Evolutionary conservation across 352 stramenopile species (phyloP), one percentile per base, ranked within the genome.

Genomic region (Globisporangium lucens): DNA sequence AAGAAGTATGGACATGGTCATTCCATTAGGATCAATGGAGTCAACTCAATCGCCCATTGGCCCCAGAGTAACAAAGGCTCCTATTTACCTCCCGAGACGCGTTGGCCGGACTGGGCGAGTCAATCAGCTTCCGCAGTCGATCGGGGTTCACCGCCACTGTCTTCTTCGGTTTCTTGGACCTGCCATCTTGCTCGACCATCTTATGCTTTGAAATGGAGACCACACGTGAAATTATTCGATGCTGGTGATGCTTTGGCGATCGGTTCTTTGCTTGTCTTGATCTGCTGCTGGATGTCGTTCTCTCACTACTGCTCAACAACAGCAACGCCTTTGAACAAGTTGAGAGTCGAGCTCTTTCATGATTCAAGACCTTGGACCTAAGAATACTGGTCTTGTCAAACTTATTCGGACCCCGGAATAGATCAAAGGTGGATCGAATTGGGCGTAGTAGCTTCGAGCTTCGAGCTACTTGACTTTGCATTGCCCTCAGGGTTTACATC

Each of bases 41-140:
- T 24, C 24, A 24, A 24, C 24, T 24, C 24, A 24, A 24, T 24
- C 24, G 24, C 24, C 24, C 24, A 24, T 24, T 24, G 24, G 24
- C 24, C 24, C 24, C 24, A 24, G 24, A 24, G 24, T 24, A 24
- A 20, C 41, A 29, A 56, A 56, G 5, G 22, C 10, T 8, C 7
- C n/a, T 24, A 24, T 24, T 20, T n/a, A 75, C 70, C 7, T 82
- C 69, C 2, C 78, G 76, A 10, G 69, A 65, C 1, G 68, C 65
- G 66, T 89, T 91, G 8, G 52, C 47, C 20, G 79, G 36, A 13
- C 64, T 76, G 1, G 82, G 82, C n/a, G 72, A 82, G 64, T 91
- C 82, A 29, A 91, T 81, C 38, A 91, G 73, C 56, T 86, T 84
- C n/a, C 68, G 80, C 27, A 91, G 72, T 27, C 82, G 70, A n/a